A percentile compares a stretch with the other conserved stretches of the same genome.
These are phyloP conservation scores for Echeveria elegans DNA, from an alignment of 164 flowering plant species.

Conservation along the genomic window DNA sequence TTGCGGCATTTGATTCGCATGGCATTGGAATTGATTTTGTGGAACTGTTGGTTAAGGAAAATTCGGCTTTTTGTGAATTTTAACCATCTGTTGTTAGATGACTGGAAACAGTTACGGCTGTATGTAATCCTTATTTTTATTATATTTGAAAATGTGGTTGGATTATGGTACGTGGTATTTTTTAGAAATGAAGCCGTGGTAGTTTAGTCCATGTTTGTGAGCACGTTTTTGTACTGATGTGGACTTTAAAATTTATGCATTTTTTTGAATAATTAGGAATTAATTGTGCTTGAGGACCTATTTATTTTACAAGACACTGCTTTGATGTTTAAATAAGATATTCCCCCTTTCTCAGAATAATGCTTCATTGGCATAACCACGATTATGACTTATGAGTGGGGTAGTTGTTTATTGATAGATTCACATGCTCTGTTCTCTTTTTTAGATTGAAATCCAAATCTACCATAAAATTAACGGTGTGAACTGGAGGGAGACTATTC, in stretches of 20 bases:
- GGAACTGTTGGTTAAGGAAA: neutral
- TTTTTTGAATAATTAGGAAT: too few species aligned
- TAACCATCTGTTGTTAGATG: neutral
- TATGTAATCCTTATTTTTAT: neutral
- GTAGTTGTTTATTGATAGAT: neutral
- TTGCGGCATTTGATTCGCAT: neutral
- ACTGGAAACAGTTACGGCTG: neutral
- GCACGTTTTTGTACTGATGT: neutral
- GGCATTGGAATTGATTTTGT: neutral
- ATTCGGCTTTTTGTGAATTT: neutral
- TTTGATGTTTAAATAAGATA: too few species aligned
- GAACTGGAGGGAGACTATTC: neutral
- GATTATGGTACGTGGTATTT: neutral
- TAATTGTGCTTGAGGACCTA: neutral
- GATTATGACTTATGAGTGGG: neutral
- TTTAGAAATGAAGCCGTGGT: too few species aligned
- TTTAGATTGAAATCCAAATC: neutral
- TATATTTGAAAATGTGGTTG: neutral
- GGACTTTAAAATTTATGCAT: neutral
- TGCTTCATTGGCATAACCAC: neutral
- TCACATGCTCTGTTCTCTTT: neutral
- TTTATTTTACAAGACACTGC: too few species aligned
- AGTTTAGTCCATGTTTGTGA: neutral
- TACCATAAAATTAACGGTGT: neutral
- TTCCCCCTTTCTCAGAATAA: too few species aligned